A percentile compares a stretch with the other conserved stretches of the same genome.
phyloP scores from a whole-genome alignment of 2,329 filamentous ascomycete species.

The Claviceps spartinae region DNA sequence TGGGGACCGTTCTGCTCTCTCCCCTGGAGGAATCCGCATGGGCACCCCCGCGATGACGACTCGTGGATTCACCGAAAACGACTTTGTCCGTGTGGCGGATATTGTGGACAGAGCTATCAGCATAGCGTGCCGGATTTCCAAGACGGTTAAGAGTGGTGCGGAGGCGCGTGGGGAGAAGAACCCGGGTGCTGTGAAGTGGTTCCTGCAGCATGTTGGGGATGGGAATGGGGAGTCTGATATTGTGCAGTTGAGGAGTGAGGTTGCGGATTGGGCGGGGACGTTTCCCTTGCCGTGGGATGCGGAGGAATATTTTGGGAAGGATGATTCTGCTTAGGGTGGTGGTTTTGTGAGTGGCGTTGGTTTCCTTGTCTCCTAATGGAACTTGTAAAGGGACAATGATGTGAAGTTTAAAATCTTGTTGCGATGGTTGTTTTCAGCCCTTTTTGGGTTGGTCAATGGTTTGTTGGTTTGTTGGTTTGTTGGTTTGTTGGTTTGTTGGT shows the following conservation, averaged over 20 bases:
- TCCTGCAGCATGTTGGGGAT: constrained; percentile 53
- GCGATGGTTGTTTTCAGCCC: no score
- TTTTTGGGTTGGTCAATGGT: no score
- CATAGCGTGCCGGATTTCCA: constrained; percentile 65
- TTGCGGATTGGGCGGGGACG: constrained; percentile 66
- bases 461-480: no score
- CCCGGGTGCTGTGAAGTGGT: constrained; percentile 50
- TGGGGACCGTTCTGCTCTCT: constrained; percentile 84
- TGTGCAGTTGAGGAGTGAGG: constrained; percentile 57
- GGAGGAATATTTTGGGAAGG: background rate
- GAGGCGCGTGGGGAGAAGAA: constrained; percentile 54
- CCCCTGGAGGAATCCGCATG: constrained; percentile 85
- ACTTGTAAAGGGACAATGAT: no score
- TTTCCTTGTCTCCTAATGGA: no score
- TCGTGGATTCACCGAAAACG: constrained; percentile 75
- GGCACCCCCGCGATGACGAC: constrained; percentile 97
- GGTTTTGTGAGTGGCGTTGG: no score
- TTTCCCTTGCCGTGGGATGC: constrained; percentile 57
- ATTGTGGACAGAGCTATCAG: constrained; percentile 74
- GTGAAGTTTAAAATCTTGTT: no score
- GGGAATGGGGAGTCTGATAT: constrained; percentile 58
- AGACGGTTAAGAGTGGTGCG: constrained; percentile 54
- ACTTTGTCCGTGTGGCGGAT: constrained; percentile 77
- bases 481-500: no score
- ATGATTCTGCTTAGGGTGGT: no score